Percentiles rank a stretch among this genome's conserved stretches.
These are phyloP conservation scores for Rhizophora apiculata DNA, from an alignment of 345 rosid species.

Conservation along the genomic window DNA sequence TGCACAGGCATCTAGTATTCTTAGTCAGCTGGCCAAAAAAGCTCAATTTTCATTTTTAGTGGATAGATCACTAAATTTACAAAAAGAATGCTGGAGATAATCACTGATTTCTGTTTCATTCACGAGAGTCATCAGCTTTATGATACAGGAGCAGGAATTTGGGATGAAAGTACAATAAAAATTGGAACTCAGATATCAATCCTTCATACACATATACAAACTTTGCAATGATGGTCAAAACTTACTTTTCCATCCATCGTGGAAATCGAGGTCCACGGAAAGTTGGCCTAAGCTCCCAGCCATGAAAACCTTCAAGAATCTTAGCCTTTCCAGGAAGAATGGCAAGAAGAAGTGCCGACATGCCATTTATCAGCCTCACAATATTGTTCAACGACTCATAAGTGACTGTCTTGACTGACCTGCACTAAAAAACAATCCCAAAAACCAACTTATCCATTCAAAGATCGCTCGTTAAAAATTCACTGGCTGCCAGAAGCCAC, in stretches of 20 bases:
- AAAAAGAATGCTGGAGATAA: no score
- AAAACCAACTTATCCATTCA: slow-evolving; percentile 1
- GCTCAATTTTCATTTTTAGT: no score
- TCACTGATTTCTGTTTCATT: no score
- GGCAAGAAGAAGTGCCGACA: slow-evolving; percentile 71
- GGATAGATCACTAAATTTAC: no score
- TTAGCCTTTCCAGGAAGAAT: slow-evolving; percentile 72
- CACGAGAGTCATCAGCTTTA: no score
- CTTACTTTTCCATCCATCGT: slow-evolving; percentile 94
- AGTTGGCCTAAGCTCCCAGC: slow-evolving; percentile 96
- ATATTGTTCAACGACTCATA: slow-evolving; percentile 80
- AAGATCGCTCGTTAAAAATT: neutral
- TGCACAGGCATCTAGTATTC: no score
- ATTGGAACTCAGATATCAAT: no score
- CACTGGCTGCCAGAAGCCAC: neutral
- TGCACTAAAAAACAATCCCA: slow-evolving; percentile 43
- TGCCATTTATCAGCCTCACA: slow-evolving; percentile 77
- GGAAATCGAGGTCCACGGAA: slow-evolving; percentile 90
- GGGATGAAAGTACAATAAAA: no score
- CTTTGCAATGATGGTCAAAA: neutral
- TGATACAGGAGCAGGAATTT: no score
- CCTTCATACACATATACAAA: neutral
- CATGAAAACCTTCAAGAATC: slow-evolving; percentile 85
- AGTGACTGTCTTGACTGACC: slow-evolving; percentile 88
- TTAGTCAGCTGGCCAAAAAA: no score